Conservation (phyloP, 805 yeast species). For the Candida vaughaniae region DNA sequence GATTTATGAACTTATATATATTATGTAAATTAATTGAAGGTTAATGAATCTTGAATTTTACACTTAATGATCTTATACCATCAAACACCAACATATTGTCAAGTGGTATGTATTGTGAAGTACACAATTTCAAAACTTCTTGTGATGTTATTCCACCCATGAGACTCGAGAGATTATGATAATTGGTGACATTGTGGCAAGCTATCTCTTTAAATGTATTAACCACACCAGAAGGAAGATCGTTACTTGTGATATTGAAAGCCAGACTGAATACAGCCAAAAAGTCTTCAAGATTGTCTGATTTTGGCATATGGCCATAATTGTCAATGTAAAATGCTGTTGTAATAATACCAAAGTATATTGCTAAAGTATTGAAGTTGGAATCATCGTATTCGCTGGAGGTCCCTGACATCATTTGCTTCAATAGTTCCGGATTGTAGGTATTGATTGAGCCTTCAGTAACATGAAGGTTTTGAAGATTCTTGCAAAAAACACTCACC, state of each 20-base stretch:
- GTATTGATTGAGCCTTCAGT: slow-evolving; percentile 40
- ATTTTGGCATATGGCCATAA: slow-evolving; percentile 17
- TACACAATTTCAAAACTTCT: slow-evolving; percentile 72
- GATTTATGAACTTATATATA: slow-evolving; percentile 25
- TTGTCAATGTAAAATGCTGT: slow-evolving; percentile 20
- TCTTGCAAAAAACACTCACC: slow-evolving; percentile 57
- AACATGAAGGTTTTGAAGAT: slow-evolving; percentile 52
- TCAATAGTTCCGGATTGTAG: slow-evolving; percentile 4
- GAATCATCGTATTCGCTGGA: slow-evolving; percentile 16
- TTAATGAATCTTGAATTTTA: slow-evolving; percentile 30
- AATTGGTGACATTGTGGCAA: slow-evolving; percentile 38
- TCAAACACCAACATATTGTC: slow-evolving; percentile 71
- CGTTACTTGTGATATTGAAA: slow-evolving; percentile 14
- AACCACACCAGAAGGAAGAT: slow-evolving; percentile 16
- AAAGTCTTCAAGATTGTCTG: slow-evolving; percentile 20
- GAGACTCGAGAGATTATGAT: slow-evolving; percentile 63
- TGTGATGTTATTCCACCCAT: slow-evolving; percentile 87
- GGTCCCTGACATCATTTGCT: slow-evolving; percentile 3
- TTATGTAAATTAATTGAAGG: slow-evolving; percentile 1
- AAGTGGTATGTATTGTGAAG: slow-evolving; percentile 79
- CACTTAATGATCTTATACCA: slow-evolving; percentile 58
- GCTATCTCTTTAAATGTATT: slow-evolving; percentile 32
- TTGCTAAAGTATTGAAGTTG: slow-evolving; percentile 19
- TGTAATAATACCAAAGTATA: slow-evolving; percentile 47
- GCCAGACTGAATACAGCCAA: slow-evolving; percentile 17